Evolutionary conservation across 495 filamentous ascomycete genomes (phyloP).

Genomic region (Pyronema domesticum): DNA sequence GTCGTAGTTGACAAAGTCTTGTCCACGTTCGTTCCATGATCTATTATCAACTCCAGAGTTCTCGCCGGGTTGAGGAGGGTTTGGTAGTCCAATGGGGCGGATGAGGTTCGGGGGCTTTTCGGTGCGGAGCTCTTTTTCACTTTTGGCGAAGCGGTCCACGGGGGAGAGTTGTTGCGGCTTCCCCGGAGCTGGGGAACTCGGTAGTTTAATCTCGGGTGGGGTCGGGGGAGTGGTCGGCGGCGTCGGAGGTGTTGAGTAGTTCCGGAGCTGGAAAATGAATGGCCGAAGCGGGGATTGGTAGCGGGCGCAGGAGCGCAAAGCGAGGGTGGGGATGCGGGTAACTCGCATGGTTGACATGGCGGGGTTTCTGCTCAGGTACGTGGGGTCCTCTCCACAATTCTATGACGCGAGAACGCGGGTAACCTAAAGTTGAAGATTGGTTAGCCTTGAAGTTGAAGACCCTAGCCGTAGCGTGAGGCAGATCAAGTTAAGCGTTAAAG

Average conservation of each 20-base stretch:
- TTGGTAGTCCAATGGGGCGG: constrained; percentile 60
- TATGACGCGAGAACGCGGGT: too few relatives aligned
- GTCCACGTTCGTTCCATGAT: constrained; percentile 46
- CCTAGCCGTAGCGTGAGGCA: too few relatives aligned
- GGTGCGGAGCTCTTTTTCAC: constrained; percentile 1
- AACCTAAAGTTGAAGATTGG: too few relatives aligned
- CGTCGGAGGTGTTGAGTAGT: too few relatives aligned
- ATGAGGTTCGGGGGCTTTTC: constrained; percentile 29
- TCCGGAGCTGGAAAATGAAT: not conserved
- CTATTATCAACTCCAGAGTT: constrained; percentile 62
- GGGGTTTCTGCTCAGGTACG: too few relatives aligned
- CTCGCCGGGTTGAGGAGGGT: constrained; percentile 55
- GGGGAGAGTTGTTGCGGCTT: not conserved
- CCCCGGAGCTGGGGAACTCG: not conserved
- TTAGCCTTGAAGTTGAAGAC: too few relatives aligned
- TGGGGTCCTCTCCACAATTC: too few relatives aligned
- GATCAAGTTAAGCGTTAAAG: too few relatives aligned
- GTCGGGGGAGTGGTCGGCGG: too few relatives aligned
- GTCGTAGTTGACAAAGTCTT: constrained; percentile 71
- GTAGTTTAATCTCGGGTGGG: too few relatives aligned
- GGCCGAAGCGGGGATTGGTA: not conserved
- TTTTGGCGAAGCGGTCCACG: not conserved
- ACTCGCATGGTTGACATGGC: not conserved
- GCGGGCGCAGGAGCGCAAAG: not conserved
- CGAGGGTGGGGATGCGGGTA: not conserved